Percentiles rank a stretch among this genome's conserved stretches.
These are phyloP conservation scores for Amylostereum chailletii DNA, from an alignment of 1,284 basidiomycete genomes.

Conservation along the genomic window DNA sequence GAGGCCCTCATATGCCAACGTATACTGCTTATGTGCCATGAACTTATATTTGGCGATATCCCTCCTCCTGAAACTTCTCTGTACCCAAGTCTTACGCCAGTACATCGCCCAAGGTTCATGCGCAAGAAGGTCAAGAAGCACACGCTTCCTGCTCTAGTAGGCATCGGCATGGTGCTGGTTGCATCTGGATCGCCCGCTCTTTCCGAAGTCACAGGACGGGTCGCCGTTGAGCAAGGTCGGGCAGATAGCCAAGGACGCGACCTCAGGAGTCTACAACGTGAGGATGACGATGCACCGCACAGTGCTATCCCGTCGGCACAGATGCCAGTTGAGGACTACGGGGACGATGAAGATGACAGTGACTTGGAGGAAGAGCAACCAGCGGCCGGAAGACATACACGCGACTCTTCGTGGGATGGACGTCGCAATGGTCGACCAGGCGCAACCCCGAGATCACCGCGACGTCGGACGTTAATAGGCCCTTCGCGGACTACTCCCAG, in stretches of 20 bases:
- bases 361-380: slow-evolving; percentile 12
- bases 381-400: neutral
- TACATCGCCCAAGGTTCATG: slow-evolving; percentile 36
- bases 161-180: slow-evolving; percentile 78
- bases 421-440: neutral
- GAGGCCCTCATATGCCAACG: slow-evolving; percentile 86
- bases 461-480: slow-evolving; percentile 36
- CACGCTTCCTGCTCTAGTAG: slow-evolving; percentile 71
- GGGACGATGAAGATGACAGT: slow-evolving; percentile 31
- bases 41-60: slow-evolving; percentile 92
- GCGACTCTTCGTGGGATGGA: neutral
- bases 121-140: slow-evolving; percentile 67
- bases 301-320: slow-evolving; percentile 14
- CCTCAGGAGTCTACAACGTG: slow-evolving; percentile 38
- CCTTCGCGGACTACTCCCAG: slow-evolving; percentile 68
- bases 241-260: slow-evolving; percentile 45
- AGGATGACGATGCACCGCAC: slow-evolving; percentile 31
- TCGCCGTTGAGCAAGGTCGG: slow-evolving; percentile 87
- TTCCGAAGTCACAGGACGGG: slow-evolving; percentile 65
- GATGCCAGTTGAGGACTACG: slow-evolving; percentile 16
- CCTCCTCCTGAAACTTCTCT: slow-evolving; percentile 57
- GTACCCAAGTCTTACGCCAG: slow-evolving; percentile 48
- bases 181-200: slow-evolving; percentile 71
- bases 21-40: slow-evolving; percentile 87
- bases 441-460: slow-evolving; percentile 16